Percentiles rank a stretch among this genome's conserved stretches.
Conservation (phyloP, 225 moss, liverwort and hornwort genomes). For the Antitrichia curtipendula region DNA sequence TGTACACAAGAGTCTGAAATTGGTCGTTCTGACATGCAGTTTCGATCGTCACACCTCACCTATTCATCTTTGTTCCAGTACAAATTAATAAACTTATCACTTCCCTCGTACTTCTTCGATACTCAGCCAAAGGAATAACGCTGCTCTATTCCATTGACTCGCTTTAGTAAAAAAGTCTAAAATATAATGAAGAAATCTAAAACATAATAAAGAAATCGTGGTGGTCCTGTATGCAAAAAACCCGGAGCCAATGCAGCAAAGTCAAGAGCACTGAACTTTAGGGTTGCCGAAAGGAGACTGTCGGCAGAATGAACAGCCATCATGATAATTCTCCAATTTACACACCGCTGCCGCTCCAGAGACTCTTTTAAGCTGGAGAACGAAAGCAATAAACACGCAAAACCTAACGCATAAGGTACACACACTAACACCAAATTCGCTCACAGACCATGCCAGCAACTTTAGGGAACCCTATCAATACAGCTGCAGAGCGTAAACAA, state of each 20-base stretch:
- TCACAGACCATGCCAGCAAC: not conserved
- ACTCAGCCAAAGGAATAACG: not conserved
- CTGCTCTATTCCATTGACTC: not conserved
- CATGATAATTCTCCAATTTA: not conserved
- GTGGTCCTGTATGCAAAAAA: not conserved
- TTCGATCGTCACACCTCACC: not conserved
- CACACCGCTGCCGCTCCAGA: not conserved
- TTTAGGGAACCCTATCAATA: not conserved
- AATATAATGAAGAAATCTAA: not conserved
- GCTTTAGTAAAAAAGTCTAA: not conserved
- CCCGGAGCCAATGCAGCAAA: not conserved
- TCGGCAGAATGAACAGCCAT: not conserved
- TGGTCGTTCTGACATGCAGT: not conserved
- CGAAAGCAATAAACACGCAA: not conserved
- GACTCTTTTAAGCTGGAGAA: not conserved
- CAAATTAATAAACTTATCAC: not conserved
- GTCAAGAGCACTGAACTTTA: not conserved
- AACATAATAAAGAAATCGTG: not conserved
- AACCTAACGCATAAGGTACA: not conserved
- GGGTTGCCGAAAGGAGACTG: not conserved
- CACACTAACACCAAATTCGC: not conserved
- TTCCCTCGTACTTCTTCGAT: not conserved
- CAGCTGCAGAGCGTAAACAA: not conserved
- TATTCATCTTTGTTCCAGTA: not conserved
- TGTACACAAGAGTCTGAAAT: not conserved